These are phyloP conservation scores for Eimeria sp. DNA, from an alignment of 169 alveolate species.

Conservation along the genomic window DNA sequence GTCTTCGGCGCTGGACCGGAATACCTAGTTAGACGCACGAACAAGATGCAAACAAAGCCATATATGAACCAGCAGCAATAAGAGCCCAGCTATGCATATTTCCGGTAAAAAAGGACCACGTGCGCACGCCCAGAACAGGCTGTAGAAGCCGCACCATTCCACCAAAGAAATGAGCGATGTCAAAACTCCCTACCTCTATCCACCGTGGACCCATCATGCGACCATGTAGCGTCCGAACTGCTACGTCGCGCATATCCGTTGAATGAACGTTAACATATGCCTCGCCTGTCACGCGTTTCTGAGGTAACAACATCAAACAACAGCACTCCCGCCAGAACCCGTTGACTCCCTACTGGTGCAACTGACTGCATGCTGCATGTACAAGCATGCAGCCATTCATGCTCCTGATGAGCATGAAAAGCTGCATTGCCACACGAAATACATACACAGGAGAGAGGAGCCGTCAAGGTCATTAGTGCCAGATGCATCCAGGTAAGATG, in stretches of 20 bases:
- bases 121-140: neutral
- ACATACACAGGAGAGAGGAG: neutral
- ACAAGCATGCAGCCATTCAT: no score
- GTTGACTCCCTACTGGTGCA: neutral
- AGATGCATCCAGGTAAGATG: neutral
- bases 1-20: constrained; percentile 78
- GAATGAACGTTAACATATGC: constrained; percentile 87
- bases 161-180: neutral
- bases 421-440: neutral
- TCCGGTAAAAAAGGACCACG: neutral
- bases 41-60: neutral
- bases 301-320: neutral
- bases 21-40: constrained; percentile 37
- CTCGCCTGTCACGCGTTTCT: constrained; percentile 85
- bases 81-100: neutral
- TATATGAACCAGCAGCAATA: neutral
- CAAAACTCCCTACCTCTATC: constrained; percentile 83
- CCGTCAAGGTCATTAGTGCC: neutral
- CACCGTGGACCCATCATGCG: constrained; percentile 87
- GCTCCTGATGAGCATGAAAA: neutral
- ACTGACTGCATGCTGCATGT: neutral
- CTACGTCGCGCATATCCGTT: constrained; percentile 77
- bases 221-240: constrained; percentile 84
- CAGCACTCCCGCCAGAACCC: neutral
- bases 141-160: neutral